phyloP scores from a whole-genome alignment of 2,329 filamentous ascomycete species.

The Aspergillus fumigatus region DNA sequence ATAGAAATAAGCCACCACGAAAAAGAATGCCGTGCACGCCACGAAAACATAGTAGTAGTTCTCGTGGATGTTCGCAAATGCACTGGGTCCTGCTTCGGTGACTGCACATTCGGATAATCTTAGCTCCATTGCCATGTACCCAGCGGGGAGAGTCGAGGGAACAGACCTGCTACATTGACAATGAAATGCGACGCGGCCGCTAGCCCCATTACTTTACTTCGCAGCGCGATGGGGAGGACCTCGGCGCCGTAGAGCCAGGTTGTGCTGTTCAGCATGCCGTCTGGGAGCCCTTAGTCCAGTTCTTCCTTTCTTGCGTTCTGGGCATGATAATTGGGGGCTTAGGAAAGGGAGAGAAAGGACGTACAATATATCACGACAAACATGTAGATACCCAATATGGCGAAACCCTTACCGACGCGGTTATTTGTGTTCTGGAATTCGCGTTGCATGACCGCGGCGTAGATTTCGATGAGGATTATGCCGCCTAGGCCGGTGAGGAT shows the following conservation, averaged over 20 bases:
- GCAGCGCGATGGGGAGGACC: constrained; percentile 49
- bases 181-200: constrained; percentile 52
- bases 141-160: neutral
- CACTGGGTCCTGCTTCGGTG: constrained; percentile 52
- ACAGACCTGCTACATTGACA: constrained; percentile 49
- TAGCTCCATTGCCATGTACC: neutral
- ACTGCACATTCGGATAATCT: constrained; percentile 21
- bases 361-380: constrained; percentile 54
- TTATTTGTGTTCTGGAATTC: constrained; percentile 54
- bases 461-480: constrained; percentile 55
- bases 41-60: constrained; percentile 61
- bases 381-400: constrained; percentile 56
- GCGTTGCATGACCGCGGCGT: constrained; percentile 56
- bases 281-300: constrained; percentile 22
- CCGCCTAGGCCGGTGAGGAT: constrained; percentile 50
- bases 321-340: neutral
- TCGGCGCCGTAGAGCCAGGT: constrained; percentile 56
- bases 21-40: constrained; percentile 49
- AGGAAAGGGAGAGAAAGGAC: constrained; percentile 14
- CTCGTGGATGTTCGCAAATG: constrained; percentile 54
- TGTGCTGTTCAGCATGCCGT: constrained; percentile 51
- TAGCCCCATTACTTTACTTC: constrained; percentile 54
- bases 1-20: constrained; percentile 50
- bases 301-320: neutral
- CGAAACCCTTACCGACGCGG: constrained; percentile 54